phyloP scores from a whole-genome alignment of 2,329 filamentous ascomycete genomes.

The Talaromyces rugulosus region DNA sequence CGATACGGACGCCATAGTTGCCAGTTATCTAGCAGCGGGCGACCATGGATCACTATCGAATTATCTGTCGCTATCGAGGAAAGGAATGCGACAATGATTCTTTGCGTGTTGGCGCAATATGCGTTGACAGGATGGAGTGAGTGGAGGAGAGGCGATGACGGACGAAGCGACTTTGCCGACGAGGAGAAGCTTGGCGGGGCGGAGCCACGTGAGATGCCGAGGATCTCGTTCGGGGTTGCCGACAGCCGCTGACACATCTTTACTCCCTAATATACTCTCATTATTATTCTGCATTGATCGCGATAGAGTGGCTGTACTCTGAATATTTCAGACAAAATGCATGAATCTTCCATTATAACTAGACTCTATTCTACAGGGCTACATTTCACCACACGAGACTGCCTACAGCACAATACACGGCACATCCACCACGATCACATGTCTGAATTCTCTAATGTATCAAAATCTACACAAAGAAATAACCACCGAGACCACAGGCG shows the following conservation, averaged over 20 bases:
- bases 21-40: conserved; percentile 18
- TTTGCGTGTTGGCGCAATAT: background rate
- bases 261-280: background rate
- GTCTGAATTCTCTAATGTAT: background rate
- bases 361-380: background rate
- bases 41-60: conserved; percentile 22
- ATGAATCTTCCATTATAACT: background rate
- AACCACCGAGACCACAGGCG: background rate
- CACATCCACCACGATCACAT: background rate
- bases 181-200: conserved; percentile 77
- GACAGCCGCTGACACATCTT: background rate
- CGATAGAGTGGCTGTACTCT: background rate
- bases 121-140: background rate
- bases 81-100: background rate
- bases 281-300: no score
- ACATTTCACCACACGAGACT: background rate
- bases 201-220: conserved; percentile 46
- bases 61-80: background rate
- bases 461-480: background rate
- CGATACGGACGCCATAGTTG: conserved; percentile 59
- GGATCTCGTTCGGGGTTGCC: background rate
- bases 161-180: background rate
- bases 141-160: conserved; percentile 1
- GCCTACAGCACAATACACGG: background rate
- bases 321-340: background rate